These are phyloP conservation scores for Firmiana major DNA, from an alignment of 345 rosid species.

Conservation along the genomic window DNA sequence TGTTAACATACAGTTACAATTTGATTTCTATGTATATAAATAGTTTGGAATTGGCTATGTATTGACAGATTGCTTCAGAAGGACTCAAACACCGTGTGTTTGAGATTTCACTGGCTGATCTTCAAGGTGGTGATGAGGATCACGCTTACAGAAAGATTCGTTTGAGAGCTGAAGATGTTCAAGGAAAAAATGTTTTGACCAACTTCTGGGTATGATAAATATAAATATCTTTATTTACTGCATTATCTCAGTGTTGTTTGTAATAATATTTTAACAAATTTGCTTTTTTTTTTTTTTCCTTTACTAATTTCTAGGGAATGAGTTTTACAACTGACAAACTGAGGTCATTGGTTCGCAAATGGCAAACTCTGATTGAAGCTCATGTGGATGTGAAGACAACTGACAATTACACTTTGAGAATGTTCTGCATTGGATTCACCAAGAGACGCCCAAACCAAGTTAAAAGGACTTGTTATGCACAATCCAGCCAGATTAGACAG, in stretches of 20 bases:
- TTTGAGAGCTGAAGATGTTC: constrained; percentile 94
- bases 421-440: constrained; percentile 93
- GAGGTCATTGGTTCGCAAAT: constrained; percentile 91
- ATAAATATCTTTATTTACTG: background rate
- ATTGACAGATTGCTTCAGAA: constrained; percentile 86
- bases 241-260: background rate
- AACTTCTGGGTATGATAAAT: constrained; percentile 81
- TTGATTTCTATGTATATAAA: background rate
- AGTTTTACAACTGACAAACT: constrained; percentile 87
- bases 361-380: constrained; percentile 91
- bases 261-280: background rate
- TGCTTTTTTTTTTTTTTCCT: background rate
- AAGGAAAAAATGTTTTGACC: constrained; percentile 77
- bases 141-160: constrained; percentile 84
- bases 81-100: constrained; percentile 90
- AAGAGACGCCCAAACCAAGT: constrained; percentile 92
- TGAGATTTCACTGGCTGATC: constrained; percentile 88
- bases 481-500: constrained; percentile 90
- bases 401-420: constrained; percentile 73
- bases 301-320: constrained; percentile 63
- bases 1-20: background rate
- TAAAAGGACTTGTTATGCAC: constrained; percentile 93
- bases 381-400: constrained; percentile 98
- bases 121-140: constrained; percentile 78
- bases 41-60: background rate